Evolutionary conservation across 139 green algal species (phyloP).

Genomic region (Tetradesmus obliquus): DNA sequence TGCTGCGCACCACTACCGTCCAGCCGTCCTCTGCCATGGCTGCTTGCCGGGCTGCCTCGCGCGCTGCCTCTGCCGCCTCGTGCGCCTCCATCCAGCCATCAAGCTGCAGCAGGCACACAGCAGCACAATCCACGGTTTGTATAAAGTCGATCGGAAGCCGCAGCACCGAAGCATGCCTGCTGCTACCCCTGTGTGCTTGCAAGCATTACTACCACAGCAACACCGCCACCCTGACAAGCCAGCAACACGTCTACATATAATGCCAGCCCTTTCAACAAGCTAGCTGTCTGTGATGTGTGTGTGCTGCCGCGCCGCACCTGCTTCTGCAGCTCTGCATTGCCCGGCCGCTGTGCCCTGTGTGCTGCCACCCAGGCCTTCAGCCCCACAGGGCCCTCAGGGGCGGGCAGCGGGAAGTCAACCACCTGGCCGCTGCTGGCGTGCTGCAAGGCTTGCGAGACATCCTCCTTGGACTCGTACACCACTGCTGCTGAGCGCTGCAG

Average conservation of each 20-base stretch:
- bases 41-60: conserved; percentile 47
- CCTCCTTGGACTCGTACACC: conserved; percentile 1
- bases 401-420: conserved; percentile 30
- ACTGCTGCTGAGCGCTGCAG: conserved; percentile 39
- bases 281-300: neutral
- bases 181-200: no score
- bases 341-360: conserved; percentile 69
- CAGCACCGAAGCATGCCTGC: no score
- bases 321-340: conserved; percentile 57
- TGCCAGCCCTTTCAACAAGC: no score
- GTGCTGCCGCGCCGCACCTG: conserved; percentile 54
- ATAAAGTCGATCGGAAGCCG: no score
- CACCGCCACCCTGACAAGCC: no score
- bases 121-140: neutral
- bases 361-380: conserved; percentile 66
- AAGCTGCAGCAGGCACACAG: conserved; percentile 48
- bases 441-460: neutral
- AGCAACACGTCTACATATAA: no score
- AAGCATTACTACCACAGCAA: no score
- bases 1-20: conserved; percentile 84
- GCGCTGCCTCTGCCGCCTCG: conserved; percentile 67
- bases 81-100: conserved; percentile 77
- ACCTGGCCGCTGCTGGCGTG: conserved; percentile 14
- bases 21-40: conserved; percentile 80
- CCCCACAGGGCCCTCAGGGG: conserved; percentile 25